These are phyloP conservation scores for Fusarium coffeatum DNA, from an alignment of 2,329 filamentous ascomycete genomes.

Conservation along the genomic window DNA sequence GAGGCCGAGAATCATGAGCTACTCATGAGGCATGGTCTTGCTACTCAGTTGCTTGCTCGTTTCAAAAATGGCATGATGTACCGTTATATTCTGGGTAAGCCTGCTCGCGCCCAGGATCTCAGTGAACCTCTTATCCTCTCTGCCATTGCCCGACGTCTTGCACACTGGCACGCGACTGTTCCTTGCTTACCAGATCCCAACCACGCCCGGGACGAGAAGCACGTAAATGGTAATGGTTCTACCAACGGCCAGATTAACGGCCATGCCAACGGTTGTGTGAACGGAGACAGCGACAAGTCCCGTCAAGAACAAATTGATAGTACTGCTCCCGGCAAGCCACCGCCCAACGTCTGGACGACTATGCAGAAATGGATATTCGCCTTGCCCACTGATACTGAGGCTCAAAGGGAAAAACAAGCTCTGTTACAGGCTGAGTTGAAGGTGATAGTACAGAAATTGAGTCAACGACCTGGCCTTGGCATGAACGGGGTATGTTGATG, in stretches of 20 bases:
- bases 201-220: conserved; percentile 33
- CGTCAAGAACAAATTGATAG: conserved; percentile 59
- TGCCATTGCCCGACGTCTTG: conserved; percentile 85
- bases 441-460: conserved; percentile 75
- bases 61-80: conserved; percentile 98
- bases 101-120: conserved; percentile 84
- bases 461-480: conserved; percentile 81
- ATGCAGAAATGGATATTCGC: conserved; percentile 96
- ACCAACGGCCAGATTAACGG: conserved; percentile 51
- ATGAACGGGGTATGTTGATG: conserved; percentile 72
- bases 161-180: conserved; percentile 88
- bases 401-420: conserved; percentile 74
- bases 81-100: conserved; percentile 84
- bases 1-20: conserved; percentile 84
- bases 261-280: conserved; percentile 44
- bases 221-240: conserved; percentile 50
- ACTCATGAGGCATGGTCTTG: conserved; percentile 83
- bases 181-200: conserved; percentile 63
- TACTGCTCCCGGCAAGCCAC: conserved; percentile 73
- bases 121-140: conserved; percentile 79
- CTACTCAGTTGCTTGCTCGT: conserved; percentile 86
- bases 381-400: conserved; percentile 77
- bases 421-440: conserved; percentile 80
- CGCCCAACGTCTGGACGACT: conserved; percentile 93
- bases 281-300: conserved; percentile 45